Evolutionary conservation across 208 protist species (phyloP), one percentile per base, ranked within the genome.

Genomic region (Kentomonas sorsogonicus): DNA sequence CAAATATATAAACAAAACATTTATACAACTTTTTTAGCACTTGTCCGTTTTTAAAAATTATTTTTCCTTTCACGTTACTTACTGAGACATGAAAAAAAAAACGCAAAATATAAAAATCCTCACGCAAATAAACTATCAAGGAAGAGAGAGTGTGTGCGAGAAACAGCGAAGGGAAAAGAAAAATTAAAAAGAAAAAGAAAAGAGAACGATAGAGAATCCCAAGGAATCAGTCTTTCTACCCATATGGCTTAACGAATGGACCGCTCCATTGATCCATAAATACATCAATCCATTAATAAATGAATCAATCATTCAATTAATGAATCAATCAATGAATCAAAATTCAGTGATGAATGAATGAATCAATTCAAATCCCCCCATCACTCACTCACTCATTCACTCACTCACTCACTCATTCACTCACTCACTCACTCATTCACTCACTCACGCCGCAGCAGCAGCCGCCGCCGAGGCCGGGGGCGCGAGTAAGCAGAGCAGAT

Each of bases 171-270:
- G n/a, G n/a, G n/a, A n/a, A n/a, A n/a, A n/a, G n/a, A 25, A 56
- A 7, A 30, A 62, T 22, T 22, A 62, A 38, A 56, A 64, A 33
- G 48, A 53, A 64, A 64, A 58, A 3, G 11, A 33, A 60, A 18
- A 29, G 3, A 27, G 5, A 45, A 58, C 18, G 5, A 6, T 27
- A 47, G 43, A 27, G 18, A 20, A 23, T 27, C 18, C 18, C 7
- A 47, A 47, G 43, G 26, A 20, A 16, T 18, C 11, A 18, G 38
- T 41, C 13, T 41, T 41, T 41, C 11, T 41, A 41, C 11, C 11
- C 11, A 41, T 11, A 41, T 18, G 16, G 16, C 11, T 16, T 18
- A 41, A 11, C 16, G 13, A 41, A 18, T 11, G 11, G 16, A 41
- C 11, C 38, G 16, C 13, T 18, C 38, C 16, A 41, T 16, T 41